Percentiles rank a stretch among this genome's conserved stretches.
Evolutionary conservation across 345 rosid genomes (phyloP).

Genomic region (Brassica rapa): DNA sequence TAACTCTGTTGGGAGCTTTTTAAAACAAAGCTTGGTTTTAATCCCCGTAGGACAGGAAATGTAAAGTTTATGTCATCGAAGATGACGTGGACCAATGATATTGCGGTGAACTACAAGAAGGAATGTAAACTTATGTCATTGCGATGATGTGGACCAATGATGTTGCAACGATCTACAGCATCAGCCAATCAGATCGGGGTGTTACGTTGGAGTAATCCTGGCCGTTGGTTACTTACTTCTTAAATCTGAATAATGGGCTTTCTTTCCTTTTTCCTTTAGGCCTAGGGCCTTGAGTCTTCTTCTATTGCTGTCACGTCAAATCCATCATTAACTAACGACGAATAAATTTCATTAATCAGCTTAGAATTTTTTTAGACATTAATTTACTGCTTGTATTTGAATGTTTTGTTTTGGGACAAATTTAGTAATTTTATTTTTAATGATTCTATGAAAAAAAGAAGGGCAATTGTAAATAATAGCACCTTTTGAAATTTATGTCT

Average conservation of each 20-base stretch:
- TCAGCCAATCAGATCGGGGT: slow-evolving; percentile 26
- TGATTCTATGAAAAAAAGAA: too few species aligned
- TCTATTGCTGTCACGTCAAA: neutral
- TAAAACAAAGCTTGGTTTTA: neutral
- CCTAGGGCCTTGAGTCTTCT: neutral
- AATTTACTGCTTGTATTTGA: too few species aligned
- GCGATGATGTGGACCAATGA: neutral
- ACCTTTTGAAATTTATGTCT: too few species aligned
- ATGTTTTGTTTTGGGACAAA: too few species aligned
- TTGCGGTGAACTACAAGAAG: neutral
- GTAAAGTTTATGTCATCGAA: slow-evolving; percentile 20
- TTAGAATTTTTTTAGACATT: too few species aligned
- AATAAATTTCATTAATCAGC: neutral
- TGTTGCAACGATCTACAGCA: neutral
- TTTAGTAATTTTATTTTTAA: too few species aligned
- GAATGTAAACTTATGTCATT: neutral
- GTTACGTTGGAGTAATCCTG: slow-evolving; percentile 36
- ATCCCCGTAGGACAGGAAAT: slow-evolving; percentile 12
- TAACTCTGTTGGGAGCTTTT: slow-evolving; percentile 2
- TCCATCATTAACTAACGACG: neutral
- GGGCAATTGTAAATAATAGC: too few species aligned
- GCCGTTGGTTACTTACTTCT: slow-evolving; percentile 18
- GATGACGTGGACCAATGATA: slow-evolving; percentile 38
- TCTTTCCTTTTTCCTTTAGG: neutral
- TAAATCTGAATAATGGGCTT: slow-evolving; percentile 24